Evolutionary conservation across 768 basidiomycete species (phyloP).

Genomic region (Phlegmacium glaucopus): DNA sequence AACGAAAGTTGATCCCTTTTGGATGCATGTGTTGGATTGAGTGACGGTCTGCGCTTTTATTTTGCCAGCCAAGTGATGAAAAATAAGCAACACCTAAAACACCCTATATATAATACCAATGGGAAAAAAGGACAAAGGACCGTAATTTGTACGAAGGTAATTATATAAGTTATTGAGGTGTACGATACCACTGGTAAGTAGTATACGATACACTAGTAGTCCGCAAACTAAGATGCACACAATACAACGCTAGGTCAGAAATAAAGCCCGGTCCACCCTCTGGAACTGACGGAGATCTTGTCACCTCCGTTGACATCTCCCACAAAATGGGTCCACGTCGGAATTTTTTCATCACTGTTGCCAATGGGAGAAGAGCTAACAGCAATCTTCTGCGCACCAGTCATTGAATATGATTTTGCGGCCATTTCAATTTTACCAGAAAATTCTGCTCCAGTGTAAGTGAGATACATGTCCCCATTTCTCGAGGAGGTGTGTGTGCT

Average conservation of each 20-base stretch:
- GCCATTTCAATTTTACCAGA: constrained; percentile 43
- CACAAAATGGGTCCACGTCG: constrained; percentile 39
- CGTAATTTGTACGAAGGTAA: no score
- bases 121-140: no score
- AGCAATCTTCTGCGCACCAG: constrained; percentile 20
- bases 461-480: constrained; percentile 54
- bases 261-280: constrained; percentile 47
- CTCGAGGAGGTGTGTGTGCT: constrained; percentile 44
- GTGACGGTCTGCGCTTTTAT: no score
- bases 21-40: no score
- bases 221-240: not conserved
- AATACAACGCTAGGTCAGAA: constrained; percentile 24
- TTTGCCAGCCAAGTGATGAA: no score
- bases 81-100: no score
- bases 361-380: constrained; percentile 2
- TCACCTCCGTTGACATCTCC: constrained; percentile 39
- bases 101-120: no score
- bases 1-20: no score
- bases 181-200: no score
- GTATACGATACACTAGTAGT: not conserved
- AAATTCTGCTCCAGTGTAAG: constrained; percentile 49
- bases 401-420: constrained; percentile 38
- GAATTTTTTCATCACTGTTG: constrained; percentile 8
- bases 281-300: constrained; percentile 34
- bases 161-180: no score